phyloP scores from a whole-genome alignment of 2,329 filamentous ascomycete species.

The Pseudocercospora vitis region DNA sequence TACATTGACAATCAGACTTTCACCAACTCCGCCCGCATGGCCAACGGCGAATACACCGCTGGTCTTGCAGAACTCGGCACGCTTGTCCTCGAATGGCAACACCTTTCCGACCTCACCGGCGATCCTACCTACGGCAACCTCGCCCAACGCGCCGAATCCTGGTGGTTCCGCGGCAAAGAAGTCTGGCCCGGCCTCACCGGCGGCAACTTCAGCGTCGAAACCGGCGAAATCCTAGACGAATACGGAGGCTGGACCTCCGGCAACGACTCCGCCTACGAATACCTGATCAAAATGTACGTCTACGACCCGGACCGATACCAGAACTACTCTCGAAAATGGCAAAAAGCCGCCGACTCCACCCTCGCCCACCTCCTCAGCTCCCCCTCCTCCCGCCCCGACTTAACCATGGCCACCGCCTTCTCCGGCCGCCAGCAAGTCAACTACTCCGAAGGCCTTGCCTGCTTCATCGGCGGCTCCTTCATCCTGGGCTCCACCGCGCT shows the following conservation, averaged over 20 bases:
- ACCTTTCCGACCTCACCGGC: constrained; percentile 71
- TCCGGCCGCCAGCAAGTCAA: constrained; percentile 45
- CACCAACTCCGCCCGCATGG: constrained; percentile 30
- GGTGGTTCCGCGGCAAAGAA: constrained; percentile 69
- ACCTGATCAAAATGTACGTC: constrained; percentile 86
- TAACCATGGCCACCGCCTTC: constrained; percentile 69
- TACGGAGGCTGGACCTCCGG: constrained; percentile 75
- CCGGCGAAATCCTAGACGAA: constrained; percentile 66
- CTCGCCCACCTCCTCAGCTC: constrained; percentile 70
- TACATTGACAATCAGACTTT: constrained; percentile 51
- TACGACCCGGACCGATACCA: constrained; percentile 68
- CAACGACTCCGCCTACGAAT: constrained; percentile 82
- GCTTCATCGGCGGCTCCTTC: constrained; percentile 83
- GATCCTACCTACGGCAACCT: constrained; percentile 66
- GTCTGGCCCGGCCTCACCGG: constrained; percentile 78
- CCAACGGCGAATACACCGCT: constrained; percentile 58
- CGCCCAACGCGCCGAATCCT: constrained; percentile 65
- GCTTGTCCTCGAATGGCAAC: constrained; percentile 81
- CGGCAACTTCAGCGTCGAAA: constrained; percentile 61
- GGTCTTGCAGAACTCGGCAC: constrained; percentile 76
- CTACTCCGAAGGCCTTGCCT: constrained; percentile 60
- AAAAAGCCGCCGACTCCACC: constrained; percentile 70
- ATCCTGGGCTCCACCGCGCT: constrained; percentile 76
- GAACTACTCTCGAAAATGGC: constrained; percentile 64
- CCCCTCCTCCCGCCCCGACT: constrained; percentile 63